Evolutionary conservation across 2,329 filamentous ascomycete species (phyloP), one percentile per base, ranked within the genome.

Genomic region (Pyrenochaeta sp.): DNA sequence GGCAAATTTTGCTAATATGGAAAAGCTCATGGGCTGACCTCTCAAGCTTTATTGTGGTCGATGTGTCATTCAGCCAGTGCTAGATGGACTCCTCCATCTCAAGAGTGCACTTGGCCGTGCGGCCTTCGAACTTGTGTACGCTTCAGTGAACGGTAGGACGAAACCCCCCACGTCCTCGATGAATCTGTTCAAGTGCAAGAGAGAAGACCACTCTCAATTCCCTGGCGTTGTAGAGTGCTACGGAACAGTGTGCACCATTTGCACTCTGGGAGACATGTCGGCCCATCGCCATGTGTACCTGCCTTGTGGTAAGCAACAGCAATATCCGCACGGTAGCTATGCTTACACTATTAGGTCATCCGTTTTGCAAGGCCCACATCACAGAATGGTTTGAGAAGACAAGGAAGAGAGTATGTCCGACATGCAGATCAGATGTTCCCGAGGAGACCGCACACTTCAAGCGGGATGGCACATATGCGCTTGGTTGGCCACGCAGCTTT

Each of bases 131-230:
- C 29, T 32, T 7, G 29, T 32, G 7, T 10, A 32, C 15, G 15
- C 29, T 32, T 20, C 29, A 18, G 11, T 18, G 10, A 32, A 32
- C 29, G n/a, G 20, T 32, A 10, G 29, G 11, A 32, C 20, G 10
- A 32, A 32, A 32, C 29, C 18, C 18, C 29, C 29, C 10, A 32
- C 10, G 20, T 32, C 10, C 13, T 32, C 10, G 20, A 32, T 32
- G 14, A 34, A 21, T n/a, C 31, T 34, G 15, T 34, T 34, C 9
- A 14, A 21, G 23, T 34, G 10, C 23, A 34, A 34, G 31, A 34
- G 19, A 22, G 5, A 20, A 21, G 19, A 34, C n/a, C 10, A 34
- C 19, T 15, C 15, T 21, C 10, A 34, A 20, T 21, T 34, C 23
- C n/a, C 31, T 34, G 10, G 19, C 11, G 17, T 20, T 6, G 11